These are phyloP conservation scores for Pichia sp. DNA, from an alignment of 1,139 yeast species.

Conservation along the genomic window DNA sequence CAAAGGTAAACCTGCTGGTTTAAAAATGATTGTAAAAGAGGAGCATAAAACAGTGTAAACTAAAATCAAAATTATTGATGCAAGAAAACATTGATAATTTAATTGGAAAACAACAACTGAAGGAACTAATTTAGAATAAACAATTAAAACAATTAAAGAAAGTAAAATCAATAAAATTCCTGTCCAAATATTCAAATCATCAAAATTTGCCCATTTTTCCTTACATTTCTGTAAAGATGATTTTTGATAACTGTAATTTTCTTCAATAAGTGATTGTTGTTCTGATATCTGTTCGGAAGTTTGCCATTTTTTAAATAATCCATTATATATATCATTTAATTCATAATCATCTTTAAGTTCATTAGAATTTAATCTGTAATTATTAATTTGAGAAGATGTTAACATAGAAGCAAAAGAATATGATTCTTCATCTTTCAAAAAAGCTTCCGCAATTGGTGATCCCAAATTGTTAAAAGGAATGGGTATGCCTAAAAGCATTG, in stretches of 20 bases:
- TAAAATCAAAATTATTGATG: slow-evolving; percentile 32
- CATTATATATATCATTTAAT: slow-evolving; percentile 22
- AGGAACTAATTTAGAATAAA: slow-evolving; percentile 72
- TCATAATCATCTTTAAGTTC: slow-evolving; percentile 33
- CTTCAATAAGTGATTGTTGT: slow-evolving; percentile 25
- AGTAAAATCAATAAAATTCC: slow-evolving; percentile 55
- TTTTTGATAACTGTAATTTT: slow-evolving; percentile 45
- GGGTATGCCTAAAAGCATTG: slow-evolving; percentile 79
- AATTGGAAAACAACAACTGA: slow-evolving; percentile 69
- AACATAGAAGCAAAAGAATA: slow-evolving; percentile 39
- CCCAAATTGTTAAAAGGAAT: slow-evolving; percentile 91
- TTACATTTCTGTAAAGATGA: slow-evolving; percentile 63
- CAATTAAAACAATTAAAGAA: slow-evolving; percentile 52
- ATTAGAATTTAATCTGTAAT: slow-evolving; percentile 40
- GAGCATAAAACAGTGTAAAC: slow-evolving; percentile 51
- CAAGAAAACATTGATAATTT: slow-evolving; percentile 67
- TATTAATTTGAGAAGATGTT: slow-evolving; percentile 56
- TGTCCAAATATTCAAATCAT: slow-evolving; percentile 53
- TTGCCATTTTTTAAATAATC: slow-evolving; percentile 19
- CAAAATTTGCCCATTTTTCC: slow-evolving; percentile 82
- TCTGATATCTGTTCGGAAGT: slow-evolving; percentile 6
- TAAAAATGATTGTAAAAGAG: slow-evolving; percentile 49
- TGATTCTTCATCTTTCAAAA: slow-evolving; percentile 32
- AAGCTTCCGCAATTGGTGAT: slow-evolving; percentile 75
- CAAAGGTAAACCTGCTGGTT: slow-evolving; percentile 44